Evolutionary conservation across 2,329 filamentous ascomycete species (phyloP), one percentile per base, ranked within the genome.

Genomic region (Graphium sp.): DNA sequence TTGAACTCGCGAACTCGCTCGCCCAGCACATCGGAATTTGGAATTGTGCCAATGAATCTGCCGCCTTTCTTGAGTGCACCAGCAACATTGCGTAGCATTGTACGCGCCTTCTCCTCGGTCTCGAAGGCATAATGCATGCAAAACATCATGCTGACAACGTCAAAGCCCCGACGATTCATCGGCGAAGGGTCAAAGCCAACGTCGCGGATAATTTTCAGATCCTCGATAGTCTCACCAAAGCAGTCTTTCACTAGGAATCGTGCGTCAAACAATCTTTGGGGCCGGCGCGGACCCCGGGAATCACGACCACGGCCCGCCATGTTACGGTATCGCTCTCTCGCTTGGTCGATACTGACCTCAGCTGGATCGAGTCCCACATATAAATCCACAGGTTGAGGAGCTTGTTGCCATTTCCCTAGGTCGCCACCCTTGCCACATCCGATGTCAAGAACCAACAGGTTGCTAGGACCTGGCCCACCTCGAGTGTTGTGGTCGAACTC

Each of bases 61-160:
- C 89, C 89, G 15, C 89, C 89, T 48, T 95, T 94, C 50, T 87
- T 93, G 43, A 98, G 53, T 3, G 80, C 70, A 1, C 84, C 80
- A 0, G 89, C 77, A 4, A 98, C 87, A 45, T 98, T 98, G 43
- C 74, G 70, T 32, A 98, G 64, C 89, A 98, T 95, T 36, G 72
- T 80, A 24, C 83, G 72, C 3, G 87, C 83, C 50, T 93, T 91
- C 26, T 72, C 69, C 50, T 98, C 87, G 29, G 64, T 82, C 57
- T 95, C 89, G 41, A 95, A 98, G 5, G 89, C 85, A 49, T 98
- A 98, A 55, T 98, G 89, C 74, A 98, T 89, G 44, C 84, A 91
- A 52, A 98, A 98, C 89, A 98, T 98, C 71, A 93, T 93, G 46
- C 78, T 84, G 37, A 98, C 87, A 23, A 95, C 80, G 47, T 98